A percentile compares a stretch with the other conserved stretches of the same genome.
Evolutionary conservation across 2,329 filamentous ascomycete species (phyloP).

Genomic region (Coniochaeta sp.): DNA sequence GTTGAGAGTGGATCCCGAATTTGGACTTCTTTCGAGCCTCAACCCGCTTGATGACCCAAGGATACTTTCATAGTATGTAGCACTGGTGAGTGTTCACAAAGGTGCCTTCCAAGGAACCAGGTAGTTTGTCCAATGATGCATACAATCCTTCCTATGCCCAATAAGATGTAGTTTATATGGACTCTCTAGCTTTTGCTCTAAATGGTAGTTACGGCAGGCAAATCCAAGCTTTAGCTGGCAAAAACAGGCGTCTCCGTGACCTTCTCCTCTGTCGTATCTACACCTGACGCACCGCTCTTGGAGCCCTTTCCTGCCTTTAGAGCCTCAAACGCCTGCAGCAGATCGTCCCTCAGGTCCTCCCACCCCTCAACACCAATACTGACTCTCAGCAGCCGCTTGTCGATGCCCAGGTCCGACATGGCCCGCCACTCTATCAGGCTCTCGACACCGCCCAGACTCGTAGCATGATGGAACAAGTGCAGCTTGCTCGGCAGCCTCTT

Average conservation of each 20-base stretch:
- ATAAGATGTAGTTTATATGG: no score
- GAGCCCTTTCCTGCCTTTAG: conserved; percentile 38
- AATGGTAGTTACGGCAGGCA: background rate
- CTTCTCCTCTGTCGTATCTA: background rate
- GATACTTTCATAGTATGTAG: no score
- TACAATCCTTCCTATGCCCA: no score
- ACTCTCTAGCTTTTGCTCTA: no score
- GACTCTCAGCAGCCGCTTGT: conserved; percentile 65
- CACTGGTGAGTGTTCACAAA: no score
- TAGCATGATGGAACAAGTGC: conserved; percentile 85
- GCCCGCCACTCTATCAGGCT: conserved; percentile 93
- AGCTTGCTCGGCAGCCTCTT: conserved; percentile 69
- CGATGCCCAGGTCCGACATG: conserved; percentile 72
- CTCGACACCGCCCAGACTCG: conserved; percentile 88
- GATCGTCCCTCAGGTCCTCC: conserved; percentile 74
- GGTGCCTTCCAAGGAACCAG: no score
- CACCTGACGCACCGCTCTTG: conserved; percentile 16
- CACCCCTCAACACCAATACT: conserved; percentile 83
- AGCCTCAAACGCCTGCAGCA: conserved; percentile 58
- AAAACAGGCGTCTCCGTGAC: background rate
- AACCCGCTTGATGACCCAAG: no score
- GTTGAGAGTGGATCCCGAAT: background rate
- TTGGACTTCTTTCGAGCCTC: no score
- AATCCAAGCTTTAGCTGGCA: background rate
- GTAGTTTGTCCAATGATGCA: no score